Percentiles rank a stretch among this genome's conserved stretches.
phyloP scores from a whole-genome alignment of 2,329 filamentous ascomycete genomes.

The Alternaria conjuncta region DNA sequence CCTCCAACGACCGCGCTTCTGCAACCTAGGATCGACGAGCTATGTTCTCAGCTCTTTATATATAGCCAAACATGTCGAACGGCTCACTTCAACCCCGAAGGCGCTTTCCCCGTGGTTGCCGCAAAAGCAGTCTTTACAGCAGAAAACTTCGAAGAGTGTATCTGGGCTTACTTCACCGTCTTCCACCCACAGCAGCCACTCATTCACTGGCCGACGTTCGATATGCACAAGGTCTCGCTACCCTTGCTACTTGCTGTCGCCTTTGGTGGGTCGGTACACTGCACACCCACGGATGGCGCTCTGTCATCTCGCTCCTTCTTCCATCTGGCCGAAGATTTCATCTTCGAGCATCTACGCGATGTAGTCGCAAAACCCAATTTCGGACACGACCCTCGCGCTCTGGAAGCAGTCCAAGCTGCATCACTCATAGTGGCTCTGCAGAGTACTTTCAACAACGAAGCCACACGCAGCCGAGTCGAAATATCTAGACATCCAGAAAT shows the following conservation, averaged over 20 bases:
- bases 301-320: constrained; percentile 17
- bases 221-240: constrained; percentile 45
- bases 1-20: neutral
- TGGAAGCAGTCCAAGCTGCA: constrained; percentile 18
- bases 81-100: neutral
- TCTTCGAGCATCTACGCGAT: constrained; percentile 10
- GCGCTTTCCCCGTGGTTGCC: neutral
- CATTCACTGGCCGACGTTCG: constrained; percentile 52
- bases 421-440: constrained; percentile 13
- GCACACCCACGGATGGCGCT: constrained; percentile 13
- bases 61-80: neutral
- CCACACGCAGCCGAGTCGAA: constrained; percentile 7
- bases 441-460: constrained; percentile 11
- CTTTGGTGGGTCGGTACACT: constrained; percentile 46
- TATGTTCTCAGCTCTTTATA: neutral
- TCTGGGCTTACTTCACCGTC: constrained; percentile 53
- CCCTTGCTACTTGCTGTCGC: constrained; percentile 50
- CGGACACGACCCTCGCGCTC: neutral
- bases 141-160: constrained; percentile 29
- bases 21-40: neutral
- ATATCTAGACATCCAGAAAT: constrained; percentile 9
- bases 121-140: constrained; percentile 16
- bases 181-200: constrained; percentile 56
- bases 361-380: neutral
- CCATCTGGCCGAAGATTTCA: constrained; percentile 16